A percentile compares a stretch with the other conserved stretches of the same genome.
Evolutionary conservation across 164 flowering plant genomes (phyloP).

Genomic region (Amborella trichopoda): DNA sequence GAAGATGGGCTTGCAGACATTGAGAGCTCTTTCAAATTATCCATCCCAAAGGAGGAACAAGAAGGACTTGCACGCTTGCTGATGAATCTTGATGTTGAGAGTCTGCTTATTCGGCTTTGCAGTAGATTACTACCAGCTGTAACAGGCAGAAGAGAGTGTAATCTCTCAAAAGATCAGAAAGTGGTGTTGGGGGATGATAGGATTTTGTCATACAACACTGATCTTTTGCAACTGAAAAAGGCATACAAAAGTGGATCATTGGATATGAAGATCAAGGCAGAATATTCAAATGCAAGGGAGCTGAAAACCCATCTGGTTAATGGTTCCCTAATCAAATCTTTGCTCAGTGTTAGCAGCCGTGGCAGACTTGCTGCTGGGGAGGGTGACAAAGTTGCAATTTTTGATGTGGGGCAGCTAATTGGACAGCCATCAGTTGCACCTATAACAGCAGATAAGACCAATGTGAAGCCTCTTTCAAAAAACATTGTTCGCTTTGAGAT

Average conservation of each 20-base stretch:
- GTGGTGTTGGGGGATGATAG: conserved; percentile 59
- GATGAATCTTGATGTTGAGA: conserved; percentile 70
- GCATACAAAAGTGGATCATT: conserved; percentile 94
- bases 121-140: conserved; percentile 50
- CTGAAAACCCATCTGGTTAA: conserved; percentile 75
- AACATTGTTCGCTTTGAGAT: conserved; percentile 96
- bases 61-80: conserved; percentile 39
- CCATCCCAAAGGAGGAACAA: conserved; percentile 62
- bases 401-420: conserved; percentile 94
- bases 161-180: conserved; percentile 50
- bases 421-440: conserved; percentile 89
- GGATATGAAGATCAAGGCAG: conserved; percentile 89
- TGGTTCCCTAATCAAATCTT: conserved; percentile 83
- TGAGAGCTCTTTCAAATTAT: conserved; percentile 45
- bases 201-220: conserved; percentile 47
- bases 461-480: conserved; percentile 91
- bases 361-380: conserved; percentile 98
- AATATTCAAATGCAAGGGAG: conserved; percentile 86
- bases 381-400: conserved; percentile 92
- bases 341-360: conserved; percentile 79
- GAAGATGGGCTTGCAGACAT: conserved; percentile 50
- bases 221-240: conserved; percentile 85
- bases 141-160: conserved; percentile 45
- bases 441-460: conserved; percentile 89
- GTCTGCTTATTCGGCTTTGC: conserved; percentile 57